These are phyloP conservation scores for Amyloporia xantha DNA, from an alignment of 768 basidiomycete species.

Conservation along the genomic window DNA sequence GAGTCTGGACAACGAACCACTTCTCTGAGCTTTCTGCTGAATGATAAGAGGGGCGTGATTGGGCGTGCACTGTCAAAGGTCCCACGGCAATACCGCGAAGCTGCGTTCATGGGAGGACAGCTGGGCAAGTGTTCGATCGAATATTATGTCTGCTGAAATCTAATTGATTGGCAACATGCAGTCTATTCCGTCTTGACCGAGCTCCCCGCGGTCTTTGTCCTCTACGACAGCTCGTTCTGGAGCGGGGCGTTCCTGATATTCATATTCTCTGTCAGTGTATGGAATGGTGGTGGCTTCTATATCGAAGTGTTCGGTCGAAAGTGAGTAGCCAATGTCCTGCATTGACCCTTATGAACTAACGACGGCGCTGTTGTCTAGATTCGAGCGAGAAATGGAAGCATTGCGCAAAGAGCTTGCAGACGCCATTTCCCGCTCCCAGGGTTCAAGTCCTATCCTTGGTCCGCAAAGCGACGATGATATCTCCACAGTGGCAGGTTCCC, in stretches of 20 bases:
- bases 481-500: constrained; percentile 33
- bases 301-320: constrained; percentile 97
- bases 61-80: constrained; percentile 62
- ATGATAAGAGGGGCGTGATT: constrained; percentile 81
- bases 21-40: constrained; percentile 82
- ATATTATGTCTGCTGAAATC: background rate
- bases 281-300: constrained; percentile 96
- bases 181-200: constrained; percentile 85
- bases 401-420: constrained; percentile 87
- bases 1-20: constrained; percentile 88
- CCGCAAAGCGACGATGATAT: constrained; percentile 36
- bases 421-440: constrained; percentile 45
- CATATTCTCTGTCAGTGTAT: constrained; percentile 83
- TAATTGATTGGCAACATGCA: constrained; percentile 24
- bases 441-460: constrained; percentile 39
- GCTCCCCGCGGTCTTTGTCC: constrained; percentile 73
- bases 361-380: constrained; percentile 47
- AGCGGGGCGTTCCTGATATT: constrained; percentile 71
- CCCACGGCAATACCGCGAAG: constrained; percentile 54
- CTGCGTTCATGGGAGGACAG: constrained; percentile 81
- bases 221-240: constrained; percentile 77
- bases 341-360: too few species aligned
- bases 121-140: constrained; percentile 42
- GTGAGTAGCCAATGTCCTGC: constrained; percentile 39
- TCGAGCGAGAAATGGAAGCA: constrained; percentile 87